Evolutionary conservation across 2,329 filamentous ascomycete genomes (phyloP), one percentile per base, ranked within the genome.

Genomic region (Trichoderma asperellum): DNA sequence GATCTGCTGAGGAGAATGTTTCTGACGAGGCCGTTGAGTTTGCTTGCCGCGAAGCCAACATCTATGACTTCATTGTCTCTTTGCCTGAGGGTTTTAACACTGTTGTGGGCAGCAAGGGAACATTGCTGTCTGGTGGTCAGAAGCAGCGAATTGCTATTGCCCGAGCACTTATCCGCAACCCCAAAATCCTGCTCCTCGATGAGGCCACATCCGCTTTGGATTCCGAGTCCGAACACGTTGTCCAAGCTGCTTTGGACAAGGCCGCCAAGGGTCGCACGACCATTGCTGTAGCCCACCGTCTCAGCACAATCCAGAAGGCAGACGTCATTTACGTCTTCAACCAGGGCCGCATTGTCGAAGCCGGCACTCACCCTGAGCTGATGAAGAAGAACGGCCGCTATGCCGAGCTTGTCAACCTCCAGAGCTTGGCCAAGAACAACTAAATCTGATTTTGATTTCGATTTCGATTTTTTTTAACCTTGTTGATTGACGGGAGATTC

Each of bases 281-380:
- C 21, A 70, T 70, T 55, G 69, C 69, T 3, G 69, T 70, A 27
- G 69, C 69, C 1, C 69, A 70, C 80, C 86, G 96, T 34, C 83
- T 99, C 11, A 93, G 90, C 76, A 97, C 96, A 0, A 97, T 98
- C 71, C 94, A 97, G 78, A 94, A 96, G 78, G 95, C 95, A 0
- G 95, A 98, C 77, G 83, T 95, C 58, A 98, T 98, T 74, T 97
- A 96, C 74, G 95, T 98, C n/a, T 96, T 98, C 77, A 94, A 97
- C 79, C 90, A 92, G 75, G 96, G 95, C 8, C 87, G 88, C 71
- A 88, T 98, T 55, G 92, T 96, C 1, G 95, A 98, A 83, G 86
- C 88, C 73, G 95, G 95, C 5, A 93, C 89, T 11, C 95, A 98
- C 77, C 75, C 81, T 0, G 91, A 93, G 77, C 78, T 95, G 75